These are phyloP conservation scores for Tripterygium wilfordii DNA, from an alignment of 177 flowering plant genomes.

Conservation along the genomic window DNA sequence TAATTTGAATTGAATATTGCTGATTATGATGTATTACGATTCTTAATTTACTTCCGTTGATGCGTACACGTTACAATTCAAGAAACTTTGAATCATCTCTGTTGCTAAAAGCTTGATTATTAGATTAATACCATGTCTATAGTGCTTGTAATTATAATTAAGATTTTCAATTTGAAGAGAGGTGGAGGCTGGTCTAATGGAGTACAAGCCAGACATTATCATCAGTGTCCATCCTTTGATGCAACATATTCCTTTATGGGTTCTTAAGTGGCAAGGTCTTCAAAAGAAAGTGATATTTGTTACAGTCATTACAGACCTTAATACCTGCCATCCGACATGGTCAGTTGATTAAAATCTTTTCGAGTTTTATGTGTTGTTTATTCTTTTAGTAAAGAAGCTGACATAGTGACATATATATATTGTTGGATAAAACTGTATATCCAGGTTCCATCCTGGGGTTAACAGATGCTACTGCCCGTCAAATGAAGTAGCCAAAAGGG, in stretches of 20 bases:
- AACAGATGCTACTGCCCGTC: slow-evolving; percentile 95
- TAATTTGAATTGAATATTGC: too few species aligned
- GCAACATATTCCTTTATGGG: slow-evolving; percentile 97
- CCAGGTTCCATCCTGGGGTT: slow-evolving; percentile 89
- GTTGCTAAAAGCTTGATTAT: neutral
- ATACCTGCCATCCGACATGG: slow-evolving; percentile 93
- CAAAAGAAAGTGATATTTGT: slow-evolving; percentile 88
- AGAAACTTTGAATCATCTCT: too few species aligned
- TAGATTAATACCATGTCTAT: too few species aligned
- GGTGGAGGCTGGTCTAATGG: slow-evolving; percentile 96
- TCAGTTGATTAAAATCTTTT: slow-evolving; percentile 14
- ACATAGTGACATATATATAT: too few species aligned
- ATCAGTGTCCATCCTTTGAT: slow-evolving; percentile 95
- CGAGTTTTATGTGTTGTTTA: neutral
- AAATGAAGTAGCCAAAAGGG: slow-evolving; percentile 82
- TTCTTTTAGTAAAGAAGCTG: neutral
- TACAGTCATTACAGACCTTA: slow-evolving; percentile 92
- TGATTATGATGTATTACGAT: too few species aligned
- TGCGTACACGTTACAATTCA: too few species aligned
- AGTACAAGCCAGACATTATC: slow-evolving; percentile 95
- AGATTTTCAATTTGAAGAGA: slow-evolving; percentile 67
- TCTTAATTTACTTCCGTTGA: too few species aligned
- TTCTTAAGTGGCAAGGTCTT: slow-evolving; percentile 95
- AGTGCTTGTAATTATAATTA: too few species aligned
- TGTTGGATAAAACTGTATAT: slow-evolving; percentile 8